A percentile compares a stretch with the other conserved stretches of the same genome.
phyloP scores from a whole-genome alignment of 306 rosid species.

The cucumber (Cucumis sativus) region Cucumber_9930_V3 NC_026660.2:5147001-5147500 shows the following conservation, averaged over 20 bases:
- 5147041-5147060: background rate
- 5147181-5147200: background rate
- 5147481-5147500: constrained; percentile 68
- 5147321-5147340: background rate
- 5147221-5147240: background rate
- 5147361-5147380: constrained; percentile 78
- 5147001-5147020: background rate
- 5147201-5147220: background rate
- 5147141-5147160: background rate
- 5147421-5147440: constrained; percentile 91
- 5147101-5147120: background rate
- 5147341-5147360: constrained; percentile 8
- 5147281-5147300: background rate
- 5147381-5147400: constrained; percentile 85
- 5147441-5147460: constrained; percentile 64
- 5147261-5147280: background rate
- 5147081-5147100: background rate
- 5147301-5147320: background rate
- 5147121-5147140: background rate
- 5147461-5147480: constrained; percentile 76
- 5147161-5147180: background rate
- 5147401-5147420: constrained; percentile 57
- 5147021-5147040: background rate
- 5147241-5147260: background rate
- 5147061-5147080: background rate